Evolutionary conservation across 768 basidiomycete genomes (phyloP).

Genomic region (Mrakia frigida): DNA sequence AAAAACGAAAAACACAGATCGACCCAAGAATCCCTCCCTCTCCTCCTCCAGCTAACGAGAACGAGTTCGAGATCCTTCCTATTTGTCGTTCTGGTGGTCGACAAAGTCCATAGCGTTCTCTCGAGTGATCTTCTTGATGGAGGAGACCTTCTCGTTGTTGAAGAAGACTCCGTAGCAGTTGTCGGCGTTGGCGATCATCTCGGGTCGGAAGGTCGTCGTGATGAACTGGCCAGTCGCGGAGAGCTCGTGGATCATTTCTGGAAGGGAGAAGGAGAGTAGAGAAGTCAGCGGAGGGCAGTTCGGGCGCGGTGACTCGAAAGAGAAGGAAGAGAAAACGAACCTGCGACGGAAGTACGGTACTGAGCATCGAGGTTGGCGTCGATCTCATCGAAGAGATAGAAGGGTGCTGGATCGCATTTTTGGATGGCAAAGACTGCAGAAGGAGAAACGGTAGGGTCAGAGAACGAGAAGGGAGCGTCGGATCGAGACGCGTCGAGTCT

Average conservation of each 20-base stretch:
- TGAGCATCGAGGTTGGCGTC: slow-evolving; percentile 97
- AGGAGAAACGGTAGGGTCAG: neutral
- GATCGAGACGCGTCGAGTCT: neutral
- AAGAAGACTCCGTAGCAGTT: slow-evolving; percentile 97
- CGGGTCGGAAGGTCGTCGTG: slow-evolving; percentile 95
- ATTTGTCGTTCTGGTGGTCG: slow-evolving; percentile 47
- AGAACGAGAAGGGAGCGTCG: neutral
- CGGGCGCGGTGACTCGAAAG: neutral
- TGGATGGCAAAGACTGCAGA: slow-evolving; percentile 88
- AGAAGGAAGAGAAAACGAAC: slow-evolving; percentile 51
- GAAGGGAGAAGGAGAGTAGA: neutral
- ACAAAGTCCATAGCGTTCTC: slow-evolving; percentile 94
- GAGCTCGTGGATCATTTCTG: slow-evolving; percentile 90
- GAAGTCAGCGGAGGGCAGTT: neutral
- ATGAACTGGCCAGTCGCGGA: slow-evolving; percentile 88
- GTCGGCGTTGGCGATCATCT: slow-evolving; percentile 92
- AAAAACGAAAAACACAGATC: neutral
- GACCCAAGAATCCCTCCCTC: neutral
- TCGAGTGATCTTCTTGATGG: slow-evolving; percentile 75
- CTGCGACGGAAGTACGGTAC: slow-evolving; percentile 91
- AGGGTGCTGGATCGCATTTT: slow-evolving; percentile 97
- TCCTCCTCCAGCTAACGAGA: neutral
- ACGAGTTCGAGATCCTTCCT: neutral
- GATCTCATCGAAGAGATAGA: slow-evolving; percentile 99
- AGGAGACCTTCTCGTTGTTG: slow-evolving; percentile 90